Evolutionary conservation across 2,329 filamentous ascomycete species (phyloP).

Genomic region (Didymella keratinophila): DNA sequence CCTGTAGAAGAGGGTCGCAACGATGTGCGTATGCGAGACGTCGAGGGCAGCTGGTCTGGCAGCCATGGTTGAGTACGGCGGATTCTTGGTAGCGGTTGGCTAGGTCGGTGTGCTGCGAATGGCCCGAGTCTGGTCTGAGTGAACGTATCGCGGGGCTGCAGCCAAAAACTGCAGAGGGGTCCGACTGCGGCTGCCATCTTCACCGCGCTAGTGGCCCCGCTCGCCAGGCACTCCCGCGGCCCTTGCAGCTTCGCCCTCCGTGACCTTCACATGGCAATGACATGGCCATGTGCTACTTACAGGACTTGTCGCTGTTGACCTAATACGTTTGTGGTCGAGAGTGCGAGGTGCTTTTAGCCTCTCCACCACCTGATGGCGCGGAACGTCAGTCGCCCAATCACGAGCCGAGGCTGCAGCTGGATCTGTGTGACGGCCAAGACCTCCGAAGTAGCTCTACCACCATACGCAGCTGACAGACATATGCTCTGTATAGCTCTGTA

Average conservation of each 20-base stretch:
- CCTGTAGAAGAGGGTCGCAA: conserved; percentile 52
- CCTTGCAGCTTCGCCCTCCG: background rate
- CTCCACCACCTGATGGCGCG: conserved; percentile 2
- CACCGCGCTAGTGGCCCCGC: conserved; percentile 16
- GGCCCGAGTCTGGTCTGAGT: conserved; percentile 3
- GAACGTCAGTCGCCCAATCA: conserved; percentile 2
- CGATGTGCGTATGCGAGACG: conserved; percentile 35
- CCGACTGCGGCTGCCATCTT: conserved; percentile 13
- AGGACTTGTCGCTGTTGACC: background rate
- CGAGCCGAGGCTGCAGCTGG: conserved; percentile 13
- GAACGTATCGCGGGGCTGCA: conserved; percentile 13
- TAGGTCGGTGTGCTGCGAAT: background rate
- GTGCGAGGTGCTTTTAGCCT: conserved; percentile 6
- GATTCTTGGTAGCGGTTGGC: background rate
- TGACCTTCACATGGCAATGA: background rate
- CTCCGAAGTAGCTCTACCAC: conserved; percentile 4
- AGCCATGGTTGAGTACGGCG: conserved; percentile 20
- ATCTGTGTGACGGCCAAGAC: conserved; percentile 4
- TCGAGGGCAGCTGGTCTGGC: conserved; percentile 29
- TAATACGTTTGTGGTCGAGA: conserved; percentile 12
- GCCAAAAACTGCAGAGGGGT: conserved; percentile 12
- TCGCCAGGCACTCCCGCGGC: conserved; percentile 17
- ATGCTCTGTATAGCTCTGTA: conserved; percentile 1
- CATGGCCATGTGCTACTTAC: background rate
- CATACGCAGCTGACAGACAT: conserved; percentile 3